Conservation (phyloP, 2,329 filamentous ascomycete genomes). For the Diaporthe nobilis region DNA sequence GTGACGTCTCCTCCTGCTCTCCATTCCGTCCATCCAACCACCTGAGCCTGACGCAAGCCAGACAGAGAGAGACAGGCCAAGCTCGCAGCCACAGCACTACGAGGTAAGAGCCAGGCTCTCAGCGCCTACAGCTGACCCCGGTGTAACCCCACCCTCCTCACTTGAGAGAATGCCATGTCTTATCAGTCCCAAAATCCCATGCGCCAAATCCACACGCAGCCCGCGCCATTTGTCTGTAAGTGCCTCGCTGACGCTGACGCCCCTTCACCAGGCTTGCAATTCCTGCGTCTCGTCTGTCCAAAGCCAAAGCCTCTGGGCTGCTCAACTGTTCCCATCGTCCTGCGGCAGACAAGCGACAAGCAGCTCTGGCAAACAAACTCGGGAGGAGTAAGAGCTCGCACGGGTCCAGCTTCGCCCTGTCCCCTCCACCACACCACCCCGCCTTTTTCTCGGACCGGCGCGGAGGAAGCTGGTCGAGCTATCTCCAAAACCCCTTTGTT, state of each 20-base stretch:
- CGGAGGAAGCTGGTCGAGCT: slow-evolving; percentile 23
- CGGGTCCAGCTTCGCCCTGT: slow-evolving; percentile 25
- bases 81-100: background rate
- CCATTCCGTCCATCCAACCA: background rate
- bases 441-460: slow-evolving; percentile 33
- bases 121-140: background rate
- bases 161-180: slow-evolving; percentile 34
- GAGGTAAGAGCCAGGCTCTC: slow-evolving; percentile 22
- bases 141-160: slow-evolving; percentile 34
- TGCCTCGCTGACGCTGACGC: background rate
- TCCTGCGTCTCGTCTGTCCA: background rate
- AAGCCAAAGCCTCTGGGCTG: background rate
- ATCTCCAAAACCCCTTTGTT: slow-evolving; percentile 26
- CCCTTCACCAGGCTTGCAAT: background rate
- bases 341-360: background rate
- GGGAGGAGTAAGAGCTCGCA: slow-evolving; percentile 3
- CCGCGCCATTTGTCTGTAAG: slow-evolving; percentile 17
- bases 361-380: slow-evolving; percentile 17
- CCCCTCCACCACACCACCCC: slow-evolving; percentile 35
- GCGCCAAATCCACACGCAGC: background rate
- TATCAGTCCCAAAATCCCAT: slow-evolving; percentile 31
- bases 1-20: background rate
- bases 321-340: background rate
- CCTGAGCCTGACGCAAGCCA: background rate
- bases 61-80: background rate